Conservation (phyloP, 192 early-diverging fungal genomes). For the Mortierella antarctica region DNA sequence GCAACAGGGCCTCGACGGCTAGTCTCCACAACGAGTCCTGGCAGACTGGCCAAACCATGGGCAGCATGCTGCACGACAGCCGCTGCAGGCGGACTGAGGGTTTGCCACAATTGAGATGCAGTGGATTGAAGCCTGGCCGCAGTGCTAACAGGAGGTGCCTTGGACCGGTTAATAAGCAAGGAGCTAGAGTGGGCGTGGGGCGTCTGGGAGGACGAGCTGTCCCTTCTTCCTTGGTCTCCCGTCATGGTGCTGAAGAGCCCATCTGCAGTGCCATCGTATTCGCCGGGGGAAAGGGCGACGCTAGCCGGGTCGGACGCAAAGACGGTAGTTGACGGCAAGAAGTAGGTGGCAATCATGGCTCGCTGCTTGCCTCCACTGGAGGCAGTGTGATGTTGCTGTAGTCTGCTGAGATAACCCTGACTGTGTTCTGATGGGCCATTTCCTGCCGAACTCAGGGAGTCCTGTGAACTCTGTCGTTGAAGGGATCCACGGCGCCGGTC, state of each 20-base stretch:
- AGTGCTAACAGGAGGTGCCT: constrained; percentile 46
- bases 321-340: constrained; percentile 41
- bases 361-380: constrained; percentile 25
- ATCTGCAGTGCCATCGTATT: constrained; percentile 22
- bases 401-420: constrained; percentile 23
- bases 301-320: constrained; percentile 41
- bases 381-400: constrained; percentile 7
- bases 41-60: constrained; percentile 44
- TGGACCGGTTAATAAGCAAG: constrained; percentile 42
- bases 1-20: constrained; percentile 48
- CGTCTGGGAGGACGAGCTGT: constrained; percentile 4
- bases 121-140: constrained; percentile 42
- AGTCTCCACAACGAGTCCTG: constrained; percentile 42
- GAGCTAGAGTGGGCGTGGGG: constrained; percentile 31
- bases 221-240: constrained; percentile 1
- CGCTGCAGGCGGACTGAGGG: constrained; percentile 42
- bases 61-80: constrained; percentile 50
- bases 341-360: constrained; percentile 39
- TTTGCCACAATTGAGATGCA: constrained; percentile 44
- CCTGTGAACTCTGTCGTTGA: constrained; percentile 33
- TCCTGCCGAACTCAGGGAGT: constrained; percentile 35
- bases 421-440: constrained; percentile 33
- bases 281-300: constrained; percentile 21
- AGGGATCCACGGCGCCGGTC: constrained; percentile 31
- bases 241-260: constrained; percentile 7